These are phyloP conservation scores for Tuber melanosporum DNA, from an alignment of 495 filamentous ascomycete genomes.

Conservation along the genomic window DNA sequence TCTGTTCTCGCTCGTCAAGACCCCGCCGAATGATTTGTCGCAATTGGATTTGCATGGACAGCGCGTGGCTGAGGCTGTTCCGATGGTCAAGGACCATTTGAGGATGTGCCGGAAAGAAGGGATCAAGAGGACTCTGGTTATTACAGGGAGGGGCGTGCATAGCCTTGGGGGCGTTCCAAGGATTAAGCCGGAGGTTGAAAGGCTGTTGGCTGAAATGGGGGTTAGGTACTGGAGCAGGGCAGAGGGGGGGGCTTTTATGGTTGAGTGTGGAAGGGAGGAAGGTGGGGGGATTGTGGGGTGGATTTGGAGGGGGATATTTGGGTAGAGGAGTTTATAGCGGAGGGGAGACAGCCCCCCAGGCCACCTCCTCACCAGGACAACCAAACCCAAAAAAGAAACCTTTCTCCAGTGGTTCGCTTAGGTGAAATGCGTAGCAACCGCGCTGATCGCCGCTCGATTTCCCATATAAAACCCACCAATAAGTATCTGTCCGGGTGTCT, in stretches of 20 bases:
- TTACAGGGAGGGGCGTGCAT: constrained; percentile 35
- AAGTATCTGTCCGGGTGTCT: no score
- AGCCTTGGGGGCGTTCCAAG: constrained; percentile 31
- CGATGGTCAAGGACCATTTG: constrained; percentile 23
- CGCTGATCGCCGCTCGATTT: no score
- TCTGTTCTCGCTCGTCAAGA: not conserved
- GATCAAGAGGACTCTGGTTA: constrained; percentile 25
- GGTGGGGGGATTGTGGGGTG: constrained; percentile 12
- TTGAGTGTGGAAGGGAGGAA: constrained; percentile 19
- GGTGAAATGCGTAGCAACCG: no score
- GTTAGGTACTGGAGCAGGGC: constrained; percentile 48
- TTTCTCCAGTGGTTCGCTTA: no score
- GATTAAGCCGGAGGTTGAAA: constrained; percentile 36
- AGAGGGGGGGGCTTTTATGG: constrained; percentile 31
- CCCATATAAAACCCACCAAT: no score
- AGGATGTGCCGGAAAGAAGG: constrained; percentile 18
- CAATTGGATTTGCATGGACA: constrained; percentile 36
- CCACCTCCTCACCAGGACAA: no score
- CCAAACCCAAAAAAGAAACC: no score
- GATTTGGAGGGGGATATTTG: constrained; percentile 24
- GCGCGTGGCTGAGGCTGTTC: constrained; percentile 29
- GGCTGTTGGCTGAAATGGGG: constrained; percentile 47
- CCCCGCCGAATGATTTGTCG: not conserved
- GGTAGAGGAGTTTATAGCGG: not conserved
- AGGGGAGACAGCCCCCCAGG: no score